These are phyloP conservation scores for Gracilaria vermiculophylla DNA, from an alignment of 23 red algal genomes.

Conservation along the genomic window DNA sequence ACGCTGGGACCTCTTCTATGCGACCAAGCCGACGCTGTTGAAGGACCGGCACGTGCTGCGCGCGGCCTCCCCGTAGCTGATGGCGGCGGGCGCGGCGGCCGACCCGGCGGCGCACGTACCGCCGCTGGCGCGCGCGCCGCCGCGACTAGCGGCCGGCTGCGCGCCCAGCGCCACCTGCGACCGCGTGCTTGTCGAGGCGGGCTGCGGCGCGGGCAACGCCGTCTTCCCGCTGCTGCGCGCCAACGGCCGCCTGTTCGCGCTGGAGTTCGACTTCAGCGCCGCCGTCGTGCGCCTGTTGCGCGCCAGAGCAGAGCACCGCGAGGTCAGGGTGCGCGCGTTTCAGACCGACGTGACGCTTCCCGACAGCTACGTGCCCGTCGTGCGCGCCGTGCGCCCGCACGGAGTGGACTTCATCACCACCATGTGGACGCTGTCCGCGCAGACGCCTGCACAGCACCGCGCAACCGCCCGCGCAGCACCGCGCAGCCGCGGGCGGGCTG, in stretches of 20 bases:
- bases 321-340: slow-evolving; percentile 63
- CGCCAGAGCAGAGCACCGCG: slow-evolving; percentile 61
- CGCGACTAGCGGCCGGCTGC: not conserved
- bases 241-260: slow-evolving; percentile 71
- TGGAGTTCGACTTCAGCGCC: slow-evolving; percentile 79
- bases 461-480: not conserved
- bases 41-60: slow-evolving; percentile 94
- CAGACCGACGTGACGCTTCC: slow-evolving; percentile 56
- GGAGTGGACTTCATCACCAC: slow-evolving; percentile 63
- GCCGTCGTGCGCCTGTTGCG: slow-evolving; percentile 50
- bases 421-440: slow-evolving; percentile 87
- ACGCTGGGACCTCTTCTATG: slow-evolving; percentile 89
- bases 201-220: slow-evolving; percentile 89
- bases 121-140: not conserved
- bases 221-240: slow-evolving; percentile 89
- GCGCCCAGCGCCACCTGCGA: not conserved
- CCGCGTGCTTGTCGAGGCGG: slow-evolving; percentile 62
- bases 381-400: not conserved
- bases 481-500: too few species aligned
- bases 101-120: slow-evolving; percentile 36
- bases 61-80: slow-evolving; percentile 74
- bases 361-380: not conserved
- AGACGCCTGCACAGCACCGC: slow-evolving; percentile 30
- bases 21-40: slow-evolving; percentile 74
- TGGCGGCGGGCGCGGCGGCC: slow-evolving; percentile 23